Base-by-base conservation (phyloP, 139 green algal genomes). In the Pleodorina starrii region DNA sequence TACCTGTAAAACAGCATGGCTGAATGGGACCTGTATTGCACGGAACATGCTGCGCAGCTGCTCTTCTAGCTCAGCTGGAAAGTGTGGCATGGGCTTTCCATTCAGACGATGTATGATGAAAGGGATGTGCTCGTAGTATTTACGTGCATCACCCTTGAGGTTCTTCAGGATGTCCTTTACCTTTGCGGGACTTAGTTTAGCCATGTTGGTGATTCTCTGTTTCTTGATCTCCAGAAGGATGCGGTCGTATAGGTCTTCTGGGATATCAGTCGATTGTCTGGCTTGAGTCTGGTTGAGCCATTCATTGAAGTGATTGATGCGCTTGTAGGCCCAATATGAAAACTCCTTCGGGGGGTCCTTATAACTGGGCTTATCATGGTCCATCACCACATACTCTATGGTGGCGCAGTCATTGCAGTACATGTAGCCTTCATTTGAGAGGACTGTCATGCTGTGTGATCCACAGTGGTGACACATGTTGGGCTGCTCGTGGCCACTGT, bases 211-310 rank as follows among this genome's bases (percentile, higher is more conserved):
- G 25, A 91, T 79, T 27, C 82, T 84, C 38, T 84, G 77, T 27
- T 87, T 87, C 32, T 87, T 91, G 63, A 91, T 71, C 46, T 91
- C 87, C n/a, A 91, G 29, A 2, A 91, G 35, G 63, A 91, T 91
- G 23, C 11, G 12, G 87, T 88, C 78, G 35, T 59, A 84, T 2
- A 91, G 35, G 4, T 87, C 77, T 29, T 91, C 66, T 7, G 87
- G 87, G 78, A 91, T 91, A 2, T 88, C 66, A 2, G 87, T 91
- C 2, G 44, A 77, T 63, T 91, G 77, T 46, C 84, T 87, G 66
- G 77, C 87, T 25, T 91, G 87, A 5, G 68, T 43, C 46, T 83
- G 77, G 27, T 86, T 87, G 40, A 90, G 40, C 86, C 86, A 90
- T 51, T 90, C 85, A 54, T 90, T 90, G 74, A 80, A 68, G 73